A percentile compares a stretch with the other conserved stretches of the same genome.
These are phyloP conservation scores for Maudiozyma turicensis DNA, from an alignment of 805 yeast genomes.

Conservation along the genomic window DNA sequence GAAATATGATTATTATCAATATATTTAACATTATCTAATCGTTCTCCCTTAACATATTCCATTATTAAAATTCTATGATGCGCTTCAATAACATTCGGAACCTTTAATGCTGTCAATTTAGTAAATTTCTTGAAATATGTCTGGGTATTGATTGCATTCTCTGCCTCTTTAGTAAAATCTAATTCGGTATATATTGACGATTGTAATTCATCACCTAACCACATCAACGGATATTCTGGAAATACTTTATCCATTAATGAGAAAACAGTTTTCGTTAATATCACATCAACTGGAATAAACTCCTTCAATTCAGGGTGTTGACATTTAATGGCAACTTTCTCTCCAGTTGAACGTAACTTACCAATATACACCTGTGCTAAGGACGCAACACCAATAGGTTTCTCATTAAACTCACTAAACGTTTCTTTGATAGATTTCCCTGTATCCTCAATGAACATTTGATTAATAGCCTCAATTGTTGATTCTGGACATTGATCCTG, in stretches of 20 bases:
- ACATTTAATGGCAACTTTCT: conserved; percentile 83
- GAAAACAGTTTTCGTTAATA: conserved; percentile 69
- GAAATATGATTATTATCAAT: conserved; percentile 56
- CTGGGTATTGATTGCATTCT: conserved; percentile 63
- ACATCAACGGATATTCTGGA: conserved; percentile 86
- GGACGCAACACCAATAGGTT: conserved; percentile 91
- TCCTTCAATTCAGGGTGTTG: conserved; percentile 85
- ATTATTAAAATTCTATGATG: conserved; percentile 65
- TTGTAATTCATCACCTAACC: conserved; percentile 94
- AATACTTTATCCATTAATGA: conserved; percentile 63
- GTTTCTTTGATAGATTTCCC: conserved; percentile 50
- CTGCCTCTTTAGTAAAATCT: conserved; percentile 80
- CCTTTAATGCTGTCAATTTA: conserved; percentile 60
- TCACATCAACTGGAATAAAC: conserved; percentile 85
- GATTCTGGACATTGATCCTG: conserved; percentile 88
- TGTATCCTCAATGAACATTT: conserved; percentile 60
- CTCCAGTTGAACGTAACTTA: conserved; percentile 43
- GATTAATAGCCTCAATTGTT: conserved; percentile 54
- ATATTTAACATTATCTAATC: conserved; percentile 68
- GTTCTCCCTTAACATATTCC: conserved; percentile 77
- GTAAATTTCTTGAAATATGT: conserved; percentile 49
- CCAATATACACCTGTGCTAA: conserved; percentile 94
- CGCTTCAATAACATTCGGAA: conserved; percentile 66
- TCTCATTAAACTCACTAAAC: conserved; percentile 55
- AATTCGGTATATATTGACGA: conserved; percentile 82